A percentile compares a stretch with the other conserved stretches of the same genome.
Conservation (phyloP, 169 alveolate species). For the Eimeria necatrix region DNA sequence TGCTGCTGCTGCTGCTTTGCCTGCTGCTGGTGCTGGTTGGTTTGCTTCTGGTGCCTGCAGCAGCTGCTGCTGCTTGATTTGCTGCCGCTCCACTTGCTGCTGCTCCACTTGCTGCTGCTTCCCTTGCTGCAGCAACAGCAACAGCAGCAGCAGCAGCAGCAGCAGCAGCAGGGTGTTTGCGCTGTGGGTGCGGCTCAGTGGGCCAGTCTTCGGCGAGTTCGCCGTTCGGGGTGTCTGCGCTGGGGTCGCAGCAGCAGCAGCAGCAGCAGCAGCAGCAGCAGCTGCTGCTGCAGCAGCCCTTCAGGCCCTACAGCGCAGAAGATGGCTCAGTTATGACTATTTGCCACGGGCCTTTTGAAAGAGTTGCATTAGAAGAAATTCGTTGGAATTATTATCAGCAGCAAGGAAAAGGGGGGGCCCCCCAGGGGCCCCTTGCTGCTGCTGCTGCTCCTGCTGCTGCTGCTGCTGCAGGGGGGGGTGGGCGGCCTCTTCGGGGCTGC, state of each 20-base stretch:
- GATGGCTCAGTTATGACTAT: slow-evolving; percentile 69
- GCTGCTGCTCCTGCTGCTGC: slow-evolving; percentile 28
- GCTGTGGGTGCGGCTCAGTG: slow-evolving; percentile 14
- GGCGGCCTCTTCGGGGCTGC: slow-evolving; percentile 63
- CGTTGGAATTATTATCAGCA: slow-evolving; percentile 74
- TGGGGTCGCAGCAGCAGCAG: slow-evolving; percentile 25
- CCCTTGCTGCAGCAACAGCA: neutral
- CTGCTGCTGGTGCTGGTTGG: neutral
- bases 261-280: slow-evolving; percentile 44
- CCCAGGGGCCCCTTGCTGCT: neutral
- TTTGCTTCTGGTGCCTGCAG: neutral
- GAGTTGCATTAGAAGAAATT: slow-evolving; percentile 41
- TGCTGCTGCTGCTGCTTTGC: neutral
- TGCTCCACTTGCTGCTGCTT: slow-evolving; percentile 25
- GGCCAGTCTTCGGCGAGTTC: neutral
- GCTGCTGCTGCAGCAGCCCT: slow-evolving; percentile 78
- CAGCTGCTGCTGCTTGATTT: neutral
- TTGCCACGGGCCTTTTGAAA: slow-evolving; percentile 56
- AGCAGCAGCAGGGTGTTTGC: neutral
- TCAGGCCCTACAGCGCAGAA: slow-evolving; percentile 46
- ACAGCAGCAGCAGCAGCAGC: slow-evolving; percentile 14
- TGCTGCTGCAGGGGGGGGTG: neutral
- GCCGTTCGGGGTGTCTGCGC: slow-evolving; percentile 20
- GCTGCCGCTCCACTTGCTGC: neutral
- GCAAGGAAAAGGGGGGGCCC: slow-evolving; percentile 8